phyloP scores from a whole-genome alignment of 2,329 filamentous ascomycete species.

The Diplodia mutila region DNA sequence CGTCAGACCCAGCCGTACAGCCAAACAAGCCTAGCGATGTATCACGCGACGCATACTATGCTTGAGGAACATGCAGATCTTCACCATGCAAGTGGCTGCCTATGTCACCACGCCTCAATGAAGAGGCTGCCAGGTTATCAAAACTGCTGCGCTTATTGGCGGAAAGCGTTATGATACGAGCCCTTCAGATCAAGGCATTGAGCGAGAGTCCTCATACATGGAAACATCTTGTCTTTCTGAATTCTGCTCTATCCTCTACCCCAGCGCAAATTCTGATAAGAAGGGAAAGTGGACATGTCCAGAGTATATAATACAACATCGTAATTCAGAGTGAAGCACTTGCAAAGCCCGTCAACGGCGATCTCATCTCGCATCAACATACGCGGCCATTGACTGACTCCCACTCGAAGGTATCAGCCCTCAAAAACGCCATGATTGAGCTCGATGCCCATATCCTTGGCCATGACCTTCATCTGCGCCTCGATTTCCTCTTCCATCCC shows the following conservation, averaged over 20 bases:
- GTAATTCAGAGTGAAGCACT: background rate
- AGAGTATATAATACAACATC: background rate
- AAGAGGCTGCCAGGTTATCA: background rate
- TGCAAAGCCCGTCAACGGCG: background rate
- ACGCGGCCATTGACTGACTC: background rate
- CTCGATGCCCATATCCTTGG: slow-evolving; percentile 89
- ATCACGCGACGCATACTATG: background rate
- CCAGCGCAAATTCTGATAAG: background rate
- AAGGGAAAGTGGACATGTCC: background rate
- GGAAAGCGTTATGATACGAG: background rate
- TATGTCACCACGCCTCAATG: too few relatives aligned
- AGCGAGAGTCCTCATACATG: background rate
- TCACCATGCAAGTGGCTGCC: too few relatives aligned
- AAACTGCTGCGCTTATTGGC: background rate
- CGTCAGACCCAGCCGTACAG: background rate
- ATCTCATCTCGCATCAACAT: background rate
- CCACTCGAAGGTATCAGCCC: slow-evolving; percentile 57
- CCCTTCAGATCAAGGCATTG: background rate
- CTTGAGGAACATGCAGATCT: too few relatives aligned
- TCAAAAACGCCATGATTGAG: slow-evolving; percentile 88
- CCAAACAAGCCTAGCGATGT: background rate
- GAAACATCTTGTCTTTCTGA: background rate
- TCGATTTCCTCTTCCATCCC: slow-evolving; percentile 97
- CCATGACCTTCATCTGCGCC: slow-evolving; percentile 81
- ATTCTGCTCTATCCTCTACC: slow-evolving; percentile 1